Evolutionary conservation across 306 rosid species (phyloP).

Genomic region (Vigna mungo): DNA sequence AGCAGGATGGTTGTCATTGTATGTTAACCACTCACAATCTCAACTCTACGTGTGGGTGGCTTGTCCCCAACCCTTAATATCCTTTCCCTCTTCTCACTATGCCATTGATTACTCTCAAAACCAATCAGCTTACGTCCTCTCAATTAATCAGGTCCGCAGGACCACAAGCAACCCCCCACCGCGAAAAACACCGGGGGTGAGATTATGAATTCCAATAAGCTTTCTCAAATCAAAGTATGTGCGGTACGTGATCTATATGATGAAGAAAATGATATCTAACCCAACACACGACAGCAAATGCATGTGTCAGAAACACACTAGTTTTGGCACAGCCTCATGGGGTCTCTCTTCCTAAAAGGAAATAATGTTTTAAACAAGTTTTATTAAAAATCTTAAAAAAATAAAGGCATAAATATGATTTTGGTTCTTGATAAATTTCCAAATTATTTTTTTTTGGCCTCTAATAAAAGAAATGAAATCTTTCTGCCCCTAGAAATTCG

Average conservation of each 20-base stretch:
- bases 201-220: slow-evolving; percentile 25
- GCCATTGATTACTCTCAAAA: not conserved
- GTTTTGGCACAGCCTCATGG: not conserved
- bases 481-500: too few species aligned
- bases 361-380: not conserved
- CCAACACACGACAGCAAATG: too few species aligned
- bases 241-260: too few species aligned
- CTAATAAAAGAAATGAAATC: too few species aligned
- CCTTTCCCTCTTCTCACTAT: not conserved
- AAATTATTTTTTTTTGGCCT: too few species aligned
- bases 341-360: not conserved
- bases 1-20: not conserved
- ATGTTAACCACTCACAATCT: not conserved
- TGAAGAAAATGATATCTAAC: too few species aligned
- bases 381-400: not conserved
- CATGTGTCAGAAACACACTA: too few species aligned
- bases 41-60: not conserved
- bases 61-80: not conserved
- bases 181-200: not conserved
- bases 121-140: too few species aligned
- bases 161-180: not conserved
- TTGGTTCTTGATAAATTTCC: too few species aligned
- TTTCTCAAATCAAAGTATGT: not conserved
- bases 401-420: not conserved
- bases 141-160: too few species aligned